These are phyloP conservation scores for Macrolepiota albuminosa DNA, from an alignment of 768 basidiomycete species.

Conservation along the genomic window DNA sequence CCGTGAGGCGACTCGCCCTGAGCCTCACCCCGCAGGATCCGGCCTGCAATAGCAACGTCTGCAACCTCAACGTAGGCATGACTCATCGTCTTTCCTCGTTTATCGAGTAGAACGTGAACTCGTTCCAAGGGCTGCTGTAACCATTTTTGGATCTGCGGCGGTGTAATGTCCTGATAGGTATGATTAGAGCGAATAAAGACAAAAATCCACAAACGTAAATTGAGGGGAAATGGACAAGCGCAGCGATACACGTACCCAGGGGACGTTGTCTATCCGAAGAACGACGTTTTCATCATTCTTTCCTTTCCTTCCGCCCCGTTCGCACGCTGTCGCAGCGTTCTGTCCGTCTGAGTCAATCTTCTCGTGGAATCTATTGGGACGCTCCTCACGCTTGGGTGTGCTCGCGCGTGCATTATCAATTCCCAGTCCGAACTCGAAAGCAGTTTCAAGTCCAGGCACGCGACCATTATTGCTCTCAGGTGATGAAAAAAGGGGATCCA, in stretches of 20 bases:
- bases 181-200: slow-evolving; percentile 1
- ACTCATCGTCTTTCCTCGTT: slow-evolving; percentile 77
- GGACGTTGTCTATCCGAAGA: slow-evolving; percentile 82
- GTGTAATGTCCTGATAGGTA: slow-evolving; percentile 72
- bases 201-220: not conserved
- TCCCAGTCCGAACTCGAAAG: slow-evolving; percentile 38
- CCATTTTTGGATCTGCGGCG: slow-evolving; percentile 64
- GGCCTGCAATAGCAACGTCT: slow-evolving; percentile 55
- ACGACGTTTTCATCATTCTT: slow-evolving; percentile 47
- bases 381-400: slow-evolving; percentile 35
- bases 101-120: slow-evolving; percentile 76
- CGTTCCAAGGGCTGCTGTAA: slow-evolving; percentile 64
- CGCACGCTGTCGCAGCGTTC: slow-evolving; percentile 5
- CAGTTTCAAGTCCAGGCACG: slow-evolving; percentile 28
- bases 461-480: slow-evolving; percentile 19
- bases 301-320: slow-evolving; percentile 6
- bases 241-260: slow-evolving; percentile 55
- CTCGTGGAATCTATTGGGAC: not conserved
- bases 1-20: slow-evolving; percentile 29
- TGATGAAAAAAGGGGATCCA: slow-evolving; percentile 32
- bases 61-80: slow-evolving; percentile 80
- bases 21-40: slow-evolving; percentile 58
- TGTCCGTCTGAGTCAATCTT: slow-evolving; percentile 5
- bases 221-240: not conserved
- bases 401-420: slow-evolving; percentile 33